Percentiles rank a stretch among this genome's conserved stretches.
Evolutionary conservation across 495 filamentous ascomycete genomes (phyloP).

Genomic region (Penicillium soppii): DNA sequence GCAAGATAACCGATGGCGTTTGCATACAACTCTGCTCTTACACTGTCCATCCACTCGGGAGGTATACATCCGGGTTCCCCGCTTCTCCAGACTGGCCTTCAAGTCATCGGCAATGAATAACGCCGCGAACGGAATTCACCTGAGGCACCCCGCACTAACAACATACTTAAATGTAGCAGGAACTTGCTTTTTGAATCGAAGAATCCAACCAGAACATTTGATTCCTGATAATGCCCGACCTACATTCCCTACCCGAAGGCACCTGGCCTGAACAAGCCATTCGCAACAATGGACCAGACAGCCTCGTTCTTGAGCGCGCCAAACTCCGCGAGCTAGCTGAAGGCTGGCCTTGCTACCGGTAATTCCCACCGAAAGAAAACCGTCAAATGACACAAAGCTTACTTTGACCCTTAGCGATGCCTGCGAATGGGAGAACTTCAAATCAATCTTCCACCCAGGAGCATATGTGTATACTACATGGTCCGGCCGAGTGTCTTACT

Average conservation of each 20-base stretch:
- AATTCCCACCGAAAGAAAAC: background rate
- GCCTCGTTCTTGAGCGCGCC: slow-evolving; percentile 50
- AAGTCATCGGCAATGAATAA: slow-evolving; percentile 11
- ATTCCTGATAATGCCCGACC: slow-evolving; percentile 19
- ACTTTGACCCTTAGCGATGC: slow-evolving; percentile 35
- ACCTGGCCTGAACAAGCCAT: slow-evolving; percentile 35
- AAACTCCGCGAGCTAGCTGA: slow-evolving; percentile 63
- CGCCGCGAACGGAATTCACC: slow-evolving; percentile 6
- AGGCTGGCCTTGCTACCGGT: slow-evolving; percentile 64
- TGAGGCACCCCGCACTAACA: background rate
- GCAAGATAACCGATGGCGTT: too few species aligned
- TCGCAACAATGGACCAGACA: slow-evolving; percentile 55
- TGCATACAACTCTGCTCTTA: too few species aligned
- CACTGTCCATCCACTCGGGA: too few species aligned
- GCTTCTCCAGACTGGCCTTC: background rate
- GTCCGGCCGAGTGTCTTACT: slow-evolving; percentile 52
- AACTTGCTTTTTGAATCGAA: background rate
- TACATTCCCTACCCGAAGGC: slow-evolving; percentile 30
- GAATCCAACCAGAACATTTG: background rate
- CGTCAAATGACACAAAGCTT: background rate
- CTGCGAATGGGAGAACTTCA: slow-evolving; percentile 66
- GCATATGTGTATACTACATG: slow-evolving; percentile 65
- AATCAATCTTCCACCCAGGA: slow-evolving; percentile 56
- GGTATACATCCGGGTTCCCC: background rate
- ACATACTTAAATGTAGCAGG: background rate